Base-by-base conservation (phyloP, 2,329 filamentous ascomycete genomes). In the Aspergillus fijiensis region DNA sequence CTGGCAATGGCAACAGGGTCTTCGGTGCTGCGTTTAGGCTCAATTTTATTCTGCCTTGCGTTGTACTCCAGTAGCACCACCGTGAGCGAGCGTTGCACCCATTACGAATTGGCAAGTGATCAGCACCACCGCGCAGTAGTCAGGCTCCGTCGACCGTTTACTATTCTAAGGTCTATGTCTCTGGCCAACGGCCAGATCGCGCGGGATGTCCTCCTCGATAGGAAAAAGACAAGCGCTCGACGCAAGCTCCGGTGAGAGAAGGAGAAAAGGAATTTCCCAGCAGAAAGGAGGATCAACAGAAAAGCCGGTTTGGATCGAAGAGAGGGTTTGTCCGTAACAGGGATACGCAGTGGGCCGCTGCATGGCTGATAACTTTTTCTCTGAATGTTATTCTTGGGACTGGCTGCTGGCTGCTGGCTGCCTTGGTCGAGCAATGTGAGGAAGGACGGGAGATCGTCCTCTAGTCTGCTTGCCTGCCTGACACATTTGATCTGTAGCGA, bases 381-480 rank as follows among this genome's bases (percentile, higher is more conserved):
- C 23, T 23, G 23, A 3, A 23, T 27, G 27, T 35, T 16, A 31
- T 51, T 31, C 10, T 19, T 50, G 59, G 27, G 27, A 12, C 31
- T 9, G 49, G 23, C 27, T 29, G 27, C 27, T 29, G 27, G 27
- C 7, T 27, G 12, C 48, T 4, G 25, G 10, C 25, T 45, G 27
- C 39, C 48, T 55, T 55, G 53, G 27, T n/a, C 31, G 47, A 12
- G 21, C 54, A 51, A 59, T 52, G 50, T 57, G 49, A 55, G 23
- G 42, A 25, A 48, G 55, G 56, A 16, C 63, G 64, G 64, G 61
- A 67, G 66, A 67, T 67, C 63, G 58, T 60, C 63, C 48, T 56
- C 63, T 67, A 67, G 63, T 42, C 35, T 45, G 39, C n/a, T 31
- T 16, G 39, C 16, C 39, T 45, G 39, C 39, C 39, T 45, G 39